phyloP scores from a whole-genome alignment of 2,329 filamentous ascomycete genomes.

The Colletotrichum caudatum region DNA sequence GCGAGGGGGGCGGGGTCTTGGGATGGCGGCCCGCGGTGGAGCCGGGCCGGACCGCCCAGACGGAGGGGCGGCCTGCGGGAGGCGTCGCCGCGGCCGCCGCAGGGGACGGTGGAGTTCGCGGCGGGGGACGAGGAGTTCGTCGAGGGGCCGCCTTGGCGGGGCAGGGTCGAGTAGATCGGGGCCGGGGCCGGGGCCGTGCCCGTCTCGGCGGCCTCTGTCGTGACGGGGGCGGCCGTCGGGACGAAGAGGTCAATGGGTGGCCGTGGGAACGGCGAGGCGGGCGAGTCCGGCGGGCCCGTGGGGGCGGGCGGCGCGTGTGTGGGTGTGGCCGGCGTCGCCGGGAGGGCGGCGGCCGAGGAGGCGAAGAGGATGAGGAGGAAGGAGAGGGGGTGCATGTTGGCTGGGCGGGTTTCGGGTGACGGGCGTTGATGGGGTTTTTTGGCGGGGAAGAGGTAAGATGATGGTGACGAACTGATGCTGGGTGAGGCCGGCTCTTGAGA shows the following conservation, averaged over 20 bases:
- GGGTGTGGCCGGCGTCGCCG: constrained; percentile 29
- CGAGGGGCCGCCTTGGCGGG: not conserved
- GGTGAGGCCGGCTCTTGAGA: constrained; percentile 9
- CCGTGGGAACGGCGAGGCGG: not conserved
- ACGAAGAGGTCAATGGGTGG: constrained; percentile 12
- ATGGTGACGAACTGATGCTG: not conserved
- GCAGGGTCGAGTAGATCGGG: constrained; percentile 31
- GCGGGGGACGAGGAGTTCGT: constrained; percentile 26
- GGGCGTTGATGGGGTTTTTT: too few species aligned
- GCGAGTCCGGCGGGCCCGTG: not conserved
- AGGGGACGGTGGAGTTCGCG: constrained; percentile 19
- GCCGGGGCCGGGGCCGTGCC: constrained; percentile 19
- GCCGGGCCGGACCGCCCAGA: constrained; percentile 25
- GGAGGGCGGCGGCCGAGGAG: constrained; percentile 17
- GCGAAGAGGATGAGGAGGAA: constrained; percentile 35
- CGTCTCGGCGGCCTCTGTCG: not conserved
- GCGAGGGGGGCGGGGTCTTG: not conserved
- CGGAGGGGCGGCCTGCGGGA: constrained; percentile 31
- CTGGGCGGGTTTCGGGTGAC: too few species aligned
- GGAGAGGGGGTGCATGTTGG: constrained; percentile 17
- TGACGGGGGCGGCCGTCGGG: constrained; percentile 10
- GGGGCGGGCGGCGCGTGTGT: constrained; percentile 4
- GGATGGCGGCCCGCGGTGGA: constrained; percentile 23
- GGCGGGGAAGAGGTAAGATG: not conserved
- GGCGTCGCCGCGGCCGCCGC: constrained; percentile 3